phyloP scores from a whole-genome alignment of 768 basidiomycete genomes.

The Suillus sp. region DNA sequence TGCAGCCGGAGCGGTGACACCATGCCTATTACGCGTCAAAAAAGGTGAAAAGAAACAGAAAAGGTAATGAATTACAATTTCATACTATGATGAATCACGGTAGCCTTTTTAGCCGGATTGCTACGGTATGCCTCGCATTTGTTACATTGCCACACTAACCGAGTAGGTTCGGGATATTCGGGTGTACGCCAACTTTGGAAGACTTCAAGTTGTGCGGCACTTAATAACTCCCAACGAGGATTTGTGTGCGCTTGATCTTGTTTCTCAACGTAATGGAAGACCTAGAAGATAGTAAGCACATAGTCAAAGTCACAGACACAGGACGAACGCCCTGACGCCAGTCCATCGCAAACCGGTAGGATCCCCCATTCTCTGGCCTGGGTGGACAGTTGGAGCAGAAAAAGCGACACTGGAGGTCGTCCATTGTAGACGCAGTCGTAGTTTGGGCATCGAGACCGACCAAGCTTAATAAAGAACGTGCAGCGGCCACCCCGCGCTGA shows the following conservation, averaged over 20 bases:
- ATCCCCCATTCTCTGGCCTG: not conserved
- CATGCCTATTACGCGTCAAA: not conserved
- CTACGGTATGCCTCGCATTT: not conserved
- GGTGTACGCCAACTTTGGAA: not conserved
- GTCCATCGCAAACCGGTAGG: not conserved
- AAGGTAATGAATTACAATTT: not conserved
- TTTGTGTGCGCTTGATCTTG: not conserved
- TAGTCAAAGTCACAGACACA: not conserved
- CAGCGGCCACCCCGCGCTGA: not conserved
- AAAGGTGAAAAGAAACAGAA: not conserved
- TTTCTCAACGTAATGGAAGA: not conserved
- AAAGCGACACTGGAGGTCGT: not conserved
- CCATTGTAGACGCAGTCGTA: slow-evolving; percentile 1
- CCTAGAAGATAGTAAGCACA: not conserved
- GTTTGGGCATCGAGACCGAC: not conserved
- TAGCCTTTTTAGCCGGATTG: accelerated
- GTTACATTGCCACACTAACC: not conserved
- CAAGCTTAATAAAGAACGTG: not conserved
- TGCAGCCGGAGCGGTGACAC: not conserved
- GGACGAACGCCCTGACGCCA: slow-evolving; percentile 4
- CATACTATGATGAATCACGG: not conserved
- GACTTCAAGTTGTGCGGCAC: not conserved
- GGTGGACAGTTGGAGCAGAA: not conserved
- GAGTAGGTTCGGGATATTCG: not conserved
- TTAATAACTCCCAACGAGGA: slow-evolving; percentile 4